These are phyloP conservation scores for Talaromyces albobiverticillius DNA, from an alignment of 2,329 filamentous ascomycete genomes.

Conservation along the genomic window DNA sequence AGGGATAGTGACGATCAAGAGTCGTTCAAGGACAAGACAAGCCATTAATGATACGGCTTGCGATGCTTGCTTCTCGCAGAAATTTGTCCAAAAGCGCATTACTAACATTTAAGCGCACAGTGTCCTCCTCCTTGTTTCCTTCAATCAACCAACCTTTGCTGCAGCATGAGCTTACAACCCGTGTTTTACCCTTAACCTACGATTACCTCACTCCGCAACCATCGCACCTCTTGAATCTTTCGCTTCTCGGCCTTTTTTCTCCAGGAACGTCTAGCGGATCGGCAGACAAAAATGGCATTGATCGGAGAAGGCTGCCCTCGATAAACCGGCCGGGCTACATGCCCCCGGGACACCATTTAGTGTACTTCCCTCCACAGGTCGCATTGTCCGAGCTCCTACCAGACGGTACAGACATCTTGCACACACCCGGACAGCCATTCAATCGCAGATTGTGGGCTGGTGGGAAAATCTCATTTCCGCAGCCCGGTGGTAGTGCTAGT, in stretches of 20 bases:
- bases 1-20: not conserved
- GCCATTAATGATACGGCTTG: constrained; percentile 4
- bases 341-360: constrained; percentile 67
- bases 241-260: constrained; percentile 58
- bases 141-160: constrained; percentile 37
- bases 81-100: not conserved
- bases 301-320: constrained; percentile 32
- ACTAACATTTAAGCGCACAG: constrained; percentile 1
- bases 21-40: not conserved
- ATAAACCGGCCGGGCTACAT: constrained; percentile 27
- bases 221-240: constrained; percentile 63
- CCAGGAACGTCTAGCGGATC: constrained; percentile 18
- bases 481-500: constrained; percentile 7
- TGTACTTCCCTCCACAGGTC: constrained; percentile 78
- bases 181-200: constrained; percentile 48
- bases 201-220: constrained; percentile 61
- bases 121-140: constrained; percentile 24
- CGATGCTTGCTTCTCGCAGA: constrained; percentile 11
- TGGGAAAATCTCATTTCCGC: constrained; percentile 61
- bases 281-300: constrained; percentile 19
- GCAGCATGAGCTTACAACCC: constrained; percentile 45
- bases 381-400: constrained; percentile 61
- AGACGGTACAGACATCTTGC: constrained; percentile 81
- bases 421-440: constrained; percentile 71
- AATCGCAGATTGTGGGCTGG: constrained; percentile 85